Evolutionary conservation across 148 eudicot genomes (phyloP).

Genomic region (Diospyros lotus): DNA sequence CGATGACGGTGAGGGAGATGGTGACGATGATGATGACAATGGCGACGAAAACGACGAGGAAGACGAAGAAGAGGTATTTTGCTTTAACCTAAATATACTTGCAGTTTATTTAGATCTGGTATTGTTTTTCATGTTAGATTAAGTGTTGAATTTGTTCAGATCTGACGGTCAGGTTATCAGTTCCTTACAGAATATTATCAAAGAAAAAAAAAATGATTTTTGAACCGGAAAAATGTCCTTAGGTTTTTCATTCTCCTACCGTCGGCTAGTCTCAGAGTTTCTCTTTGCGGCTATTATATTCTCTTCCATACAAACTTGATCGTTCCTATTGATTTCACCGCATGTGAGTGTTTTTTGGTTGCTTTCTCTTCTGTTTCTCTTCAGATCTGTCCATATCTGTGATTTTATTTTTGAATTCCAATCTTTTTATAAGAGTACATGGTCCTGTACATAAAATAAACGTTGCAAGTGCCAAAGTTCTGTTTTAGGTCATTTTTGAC

Average conservation of each 20-base stretch:
- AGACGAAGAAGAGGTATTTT: slow-evolving; percentile 26
- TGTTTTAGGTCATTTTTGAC: too few relatives aligned
- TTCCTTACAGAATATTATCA: neutral
- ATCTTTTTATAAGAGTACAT: too few relatives aligned
- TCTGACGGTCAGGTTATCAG: slow-evolving; percentile 12
- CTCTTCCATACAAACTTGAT: neutral
- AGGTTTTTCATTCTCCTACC: neutral
- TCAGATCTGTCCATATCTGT: neutral
- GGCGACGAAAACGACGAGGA: slow-evolving; percentile 38
- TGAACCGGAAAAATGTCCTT: too few relatives aligned
- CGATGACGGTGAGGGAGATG: slow-evolving; percentile 49
- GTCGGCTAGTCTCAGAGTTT: too few relatives aligned
- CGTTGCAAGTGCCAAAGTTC: too few relatives aligned
- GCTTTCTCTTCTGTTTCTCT: neutral
- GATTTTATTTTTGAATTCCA: too few relatives aligned
- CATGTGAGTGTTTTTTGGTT: neutral
- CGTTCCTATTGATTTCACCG: neutral
- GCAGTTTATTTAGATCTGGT: neutral
- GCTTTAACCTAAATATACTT: neutral
- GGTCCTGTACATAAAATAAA: too few relatives aligned
- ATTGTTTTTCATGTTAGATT: neutral
- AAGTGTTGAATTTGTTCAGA: slow-evolving; percentile 16
- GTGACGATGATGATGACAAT: slow-evolving; percentile 31
- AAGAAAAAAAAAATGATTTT: neutral
- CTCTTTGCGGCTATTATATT: neutral